Base-by-base conservation (phyloP, 306 rosid genomes). In the Senna tora region DNA sequence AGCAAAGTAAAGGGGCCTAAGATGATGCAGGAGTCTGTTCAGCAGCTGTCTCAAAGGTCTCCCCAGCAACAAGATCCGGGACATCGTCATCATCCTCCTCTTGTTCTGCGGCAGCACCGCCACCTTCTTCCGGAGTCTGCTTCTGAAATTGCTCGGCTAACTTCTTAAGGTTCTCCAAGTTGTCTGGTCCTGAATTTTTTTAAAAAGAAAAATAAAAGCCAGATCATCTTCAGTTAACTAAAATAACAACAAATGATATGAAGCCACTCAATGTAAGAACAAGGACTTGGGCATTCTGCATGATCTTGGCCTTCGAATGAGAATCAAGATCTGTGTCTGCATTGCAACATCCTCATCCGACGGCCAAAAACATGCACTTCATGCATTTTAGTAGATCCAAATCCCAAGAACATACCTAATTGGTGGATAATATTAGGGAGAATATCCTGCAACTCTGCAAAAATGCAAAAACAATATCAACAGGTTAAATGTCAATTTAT, bases 391-490 rank as follows among this genome's bases (percentile, higher is more conserved):
- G n/a, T n/a, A n/a, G n/a, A n/a, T n/a, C n/a, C n/a, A n/a, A n/a
- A n/a, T n/a, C n/a, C n/a, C n/a, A n/a, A 14, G 43, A 42, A 61
- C 81, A 57, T 77, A 89, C 99, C 99, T 82, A 94, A 83, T 77
- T 94, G 99, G 77, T 89, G 84, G 81, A 94, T 88, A 56, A 94
- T 89, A 80, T 81, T 89, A 12, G 99, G 99, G 59, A 94, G 97
- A 54, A 94, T 88, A 73, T 94, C 99, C 78, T 94, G 99, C 93
- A 94, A 88, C 72, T 91, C 99, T 94, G 90, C 41, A 80, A 69
- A 69, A 9, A 46, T 2, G n/a, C 32, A 60, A 79, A 57, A 25
- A 25, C 30, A 25, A 25, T 1, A 3, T 25, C 3, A 25, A 25
- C 30, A 25, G 1, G 3, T 3, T 25, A 25, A 25, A 25, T 25